These are phyloP conservation scores for Cladosporium sp. DNA, from an alignment of 2,329 filamentous ascomycete species.

Conservation along the genomic window DNA sequence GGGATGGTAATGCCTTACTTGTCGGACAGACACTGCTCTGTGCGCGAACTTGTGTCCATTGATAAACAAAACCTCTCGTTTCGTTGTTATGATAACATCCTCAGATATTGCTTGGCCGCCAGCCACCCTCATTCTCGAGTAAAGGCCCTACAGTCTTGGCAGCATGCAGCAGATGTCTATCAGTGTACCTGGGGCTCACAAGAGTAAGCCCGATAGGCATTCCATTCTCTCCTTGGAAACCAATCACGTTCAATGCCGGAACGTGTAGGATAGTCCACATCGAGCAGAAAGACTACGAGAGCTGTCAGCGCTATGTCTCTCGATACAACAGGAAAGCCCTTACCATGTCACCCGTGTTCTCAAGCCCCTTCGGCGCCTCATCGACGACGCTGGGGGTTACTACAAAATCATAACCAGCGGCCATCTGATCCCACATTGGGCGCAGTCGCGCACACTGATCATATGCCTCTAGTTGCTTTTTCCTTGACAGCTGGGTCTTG, in stretches of 20 bases:
- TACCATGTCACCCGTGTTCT: constrained; percentile 50
- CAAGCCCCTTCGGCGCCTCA: constrained; percentile 51
- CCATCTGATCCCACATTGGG: constrained; percentile 50
- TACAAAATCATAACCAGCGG: constrained; percentile 48
- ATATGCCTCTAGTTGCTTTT: constrained; percentile 47
- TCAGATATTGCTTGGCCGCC: background rate
- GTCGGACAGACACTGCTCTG: no score
- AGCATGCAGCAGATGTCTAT: constrained; percentile 38
- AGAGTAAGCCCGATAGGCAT: constrained; percentile 56
- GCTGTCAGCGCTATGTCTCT: background rate
- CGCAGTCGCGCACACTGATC: constrained; percentile 51
- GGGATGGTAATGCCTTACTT: no score
- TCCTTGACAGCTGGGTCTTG: constrained; percentile 33
- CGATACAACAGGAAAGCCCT: constrained; percentile 18
- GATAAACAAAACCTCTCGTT: no score
- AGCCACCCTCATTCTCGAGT: constrained; percentile 34
- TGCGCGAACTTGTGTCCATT: no score
- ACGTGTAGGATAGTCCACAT: constrained; percentile 45
- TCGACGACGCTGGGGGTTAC: constrained; percentile 54
- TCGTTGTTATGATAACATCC: no score
- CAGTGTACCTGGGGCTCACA: constrained; percentile 42
- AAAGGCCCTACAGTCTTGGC: constrained; percentile 37
- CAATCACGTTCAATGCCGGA: constrained; percentile 59
- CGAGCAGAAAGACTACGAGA: constrained; percentile 23
- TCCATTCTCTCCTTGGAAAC: constrained; percentile 50